These are phyloP conservation scores for Pyrrhoderma lamaoense DNA, from an alignment of 1,284 basidiomycete species.

Conservation along the genomic window DNA sequence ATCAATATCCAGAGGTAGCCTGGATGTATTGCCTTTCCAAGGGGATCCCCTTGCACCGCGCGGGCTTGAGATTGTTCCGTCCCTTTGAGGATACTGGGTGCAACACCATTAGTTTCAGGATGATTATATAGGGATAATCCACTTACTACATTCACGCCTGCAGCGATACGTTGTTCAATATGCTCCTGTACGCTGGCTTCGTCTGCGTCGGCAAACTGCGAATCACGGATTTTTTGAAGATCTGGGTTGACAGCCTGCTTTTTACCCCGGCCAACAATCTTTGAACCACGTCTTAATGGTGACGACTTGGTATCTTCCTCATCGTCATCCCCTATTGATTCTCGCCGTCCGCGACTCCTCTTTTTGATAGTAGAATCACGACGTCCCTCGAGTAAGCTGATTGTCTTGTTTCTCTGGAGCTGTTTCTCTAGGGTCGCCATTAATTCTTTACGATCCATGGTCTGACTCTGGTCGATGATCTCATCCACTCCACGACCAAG, in stretches of 20 bases:
- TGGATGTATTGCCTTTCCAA: slow-evolving; percentile 34
- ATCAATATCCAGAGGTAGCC: slow-evolving; percentile 28
- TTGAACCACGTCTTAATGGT: slow-evolving; percentile 24
- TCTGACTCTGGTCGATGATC: slow-evolving; percentile 55
- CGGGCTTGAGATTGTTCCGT: slow-evolving; percentile 50
- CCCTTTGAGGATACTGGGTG: slow-evolving; percentile 46
- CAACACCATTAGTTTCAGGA: neutral
- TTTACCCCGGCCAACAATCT: slow-evolving; percentile 11
- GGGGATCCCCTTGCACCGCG: slow-evolving; percentile 63
- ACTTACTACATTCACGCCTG: slow-evolving; percentile 63
- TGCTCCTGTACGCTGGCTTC: slow-evolving; percentile 81
- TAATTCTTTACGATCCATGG: slow-evolving; percentile 75
- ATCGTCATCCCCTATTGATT: slow-evolving; percentile 20
- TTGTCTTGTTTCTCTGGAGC: slow-evolving; percentile 80
- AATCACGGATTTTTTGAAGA: slow-evolving; percentile 41
- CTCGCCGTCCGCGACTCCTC: slow-evolving; percentile 20
- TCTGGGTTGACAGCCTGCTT: slow-evolving; percentile 12
- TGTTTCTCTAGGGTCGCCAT: slow-evolving; percentile 78
- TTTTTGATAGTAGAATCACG: slow-evolving; percentile 32
- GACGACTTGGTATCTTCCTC: slow-evolving; percentile 30
- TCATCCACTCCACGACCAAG: slow-evolving; percentile 71
- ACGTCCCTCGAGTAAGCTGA: slow-evolving; percentile 77
- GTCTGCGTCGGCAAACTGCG: slow-evolving; percentile 89
- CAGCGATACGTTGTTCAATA: slow-evolving; percentile 74
- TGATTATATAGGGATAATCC: neutral